Base-by-base conservation (phyloP, 1,284 basidiomycete species). In the Pholiota adiposa region DNA sequence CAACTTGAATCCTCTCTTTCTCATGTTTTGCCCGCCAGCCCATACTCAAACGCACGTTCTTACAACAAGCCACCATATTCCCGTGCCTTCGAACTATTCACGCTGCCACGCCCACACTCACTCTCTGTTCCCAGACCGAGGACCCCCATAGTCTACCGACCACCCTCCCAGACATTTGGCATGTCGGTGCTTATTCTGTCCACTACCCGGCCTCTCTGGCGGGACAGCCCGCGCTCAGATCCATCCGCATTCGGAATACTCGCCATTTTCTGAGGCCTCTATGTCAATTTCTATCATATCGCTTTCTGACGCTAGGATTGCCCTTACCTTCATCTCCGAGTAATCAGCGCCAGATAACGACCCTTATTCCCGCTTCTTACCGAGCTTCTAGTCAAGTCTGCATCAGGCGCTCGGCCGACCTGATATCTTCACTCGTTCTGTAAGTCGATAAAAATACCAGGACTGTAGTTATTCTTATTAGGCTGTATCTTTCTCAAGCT, bases 301-400 rank as follows among this genome's bases (percentile, higher is more conserved):
- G 25, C 48, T 27, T 29, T 60, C 50, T n/a, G 40, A 31, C 54
- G 19, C n/a, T 29, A 16, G 18, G 18, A 27, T 29, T 49, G 36
- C 43, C 25, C 14, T 48, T 19, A 12, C 41, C 25, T 59, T 61
- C 54, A 64, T 64, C 49, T 64, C 63, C 61, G 63, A 62, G 18
- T 61, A 65, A 59, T 61, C 61, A 54, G 61, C 63, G 59, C 52
- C 12, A 19, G 40, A 52, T 49, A 56, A 34, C 44, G 19, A 31
- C 46, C 25, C 59, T 46, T 36, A 49, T 41, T 48, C n/a, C n/a
- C 43, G 14, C 36, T 29, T 53, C 36, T 53, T 43, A 23, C 33
- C n/a, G 33, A 21, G 34, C 14, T 33, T 41, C 51, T 27, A 21
- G 25, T 41, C 38, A 40, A 53, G 14, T 43, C 36, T 25, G 12